Conservation (phyloP, 1,284 basidiomycete genomes). For the Leccinum solheimii region DNA sequence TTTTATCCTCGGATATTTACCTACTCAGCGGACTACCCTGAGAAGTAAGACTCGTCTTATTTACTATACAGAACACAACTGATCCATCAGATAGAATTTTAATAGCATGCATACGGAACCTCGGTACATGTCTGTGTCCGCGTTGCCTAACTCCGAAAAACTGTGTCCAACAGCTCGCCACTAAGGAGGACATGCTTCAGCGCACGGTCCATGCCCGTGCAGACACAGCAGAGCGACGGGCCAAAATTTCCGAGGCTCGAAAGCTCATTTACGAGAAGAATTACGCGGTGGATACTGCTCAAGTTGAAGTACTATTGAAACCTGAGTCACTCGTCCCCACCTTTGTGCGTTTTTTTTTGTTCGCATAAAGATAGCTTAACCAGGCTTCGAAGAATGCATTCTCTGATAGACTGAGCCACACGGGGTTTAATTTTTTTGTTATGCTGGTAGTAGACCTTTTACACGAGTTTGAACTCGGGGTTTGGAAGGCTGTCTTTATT, state of each 20-base stretch:
- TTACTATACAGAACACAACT: not conserved
- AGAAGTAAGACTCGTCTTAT: not conserved
- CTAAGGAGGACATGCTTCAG: not conserved
- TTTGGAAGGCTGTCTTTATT: not conserved
- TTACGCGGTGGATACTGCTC: not conserved
- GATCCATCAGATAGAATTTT: not conserved
- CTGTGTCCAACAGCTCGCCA: not conserved
- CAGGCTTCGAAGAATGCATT: not conserved
- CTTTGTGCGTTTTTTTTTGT: not conserved
- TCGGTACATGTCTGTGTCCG: not conserved
- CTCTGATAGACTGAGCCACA: not conserved
- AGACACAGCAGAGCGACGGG: not conserved
- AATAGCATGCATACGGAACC: not conserved
- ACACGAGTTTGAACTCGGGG: not conserved
- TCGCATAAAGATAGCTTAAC: not conserved
- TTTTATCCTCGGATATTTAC: not conserved
- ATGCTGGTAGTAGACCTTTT: not conserved
- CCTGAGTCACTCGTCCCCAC: not conserved
- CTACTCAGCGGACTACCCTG: not conserved
- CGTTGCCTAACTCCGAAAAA: not conserved
- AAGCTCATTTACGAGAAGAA: not conserved
- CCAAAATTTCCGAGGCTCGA: not conserved
- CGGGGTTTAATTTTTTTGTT: not conserved
- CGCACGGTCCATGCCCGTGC: not conserved
- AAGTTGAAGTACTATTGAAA: not conserved